Base-by-base conservation (phyloP, 495 filamentous ascomycete genomes). In the Penicillium taxi region DNA sequence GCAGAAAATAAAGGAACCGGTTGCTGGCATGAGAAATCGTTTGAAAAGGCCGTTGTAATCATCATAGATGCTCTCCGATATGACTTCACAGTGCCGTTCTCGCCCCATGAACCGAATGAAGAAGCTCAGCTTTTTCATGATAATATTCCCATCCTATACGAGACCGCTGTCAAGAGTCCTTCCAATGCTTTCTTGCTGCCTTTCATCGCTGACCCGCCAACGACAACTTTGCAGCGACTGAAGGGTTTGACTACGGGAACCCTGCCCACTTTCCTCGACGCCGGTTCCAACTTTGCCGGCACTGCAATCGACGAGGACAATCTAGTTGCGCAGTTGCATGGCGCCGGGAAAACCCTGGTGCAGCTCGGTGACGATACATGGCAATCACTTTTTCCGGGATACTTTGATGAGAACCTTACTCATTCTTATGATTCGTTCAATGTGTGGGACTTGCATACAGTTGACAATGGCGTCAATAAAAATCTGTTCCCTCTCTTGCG, bases 291-390 rank as follows among this genome's bases (percentile, higher is more conserved):
- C 59, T 98, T 98, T 54, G 86, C 89, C 5, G 91, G 91, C 5
- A 93, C 84, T 12, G 84, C 87, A n/a, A 95, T 98, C 51, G 87
- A 96, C 35, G 91, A 98, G 62, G 91, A 98, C 55, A 98, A 96
- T 47, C 50, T 98, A 26, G 69, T 98, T 18, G 81, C 80, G 48
- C 91, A 96, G 55, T 57, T 96, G 46, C 78, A 75, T 39, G 67
- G 77, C 33, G 79, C 81, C 9, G 87, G 86, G 8, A 93, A 86
- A 67, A 82, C 72, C 41, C 72, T 96, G 32, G 93, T 88, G 17
- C 94, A 96, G 50, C 70, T 96, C 26, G 91, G 91, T 8, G 91
- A 98, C 52, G 90, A 98, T 59, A 98, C 91, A 6, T 98, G 91
- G 91, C 83, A 86, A 39, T 66, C 84, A 24, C 62, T 98, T 25